These are phyloP conservation scores for Cladosporium halotolerans DNA, from an alignment of 2,329 filamentous ascomycete genomes.

Conservation along the genomic window DNA sequence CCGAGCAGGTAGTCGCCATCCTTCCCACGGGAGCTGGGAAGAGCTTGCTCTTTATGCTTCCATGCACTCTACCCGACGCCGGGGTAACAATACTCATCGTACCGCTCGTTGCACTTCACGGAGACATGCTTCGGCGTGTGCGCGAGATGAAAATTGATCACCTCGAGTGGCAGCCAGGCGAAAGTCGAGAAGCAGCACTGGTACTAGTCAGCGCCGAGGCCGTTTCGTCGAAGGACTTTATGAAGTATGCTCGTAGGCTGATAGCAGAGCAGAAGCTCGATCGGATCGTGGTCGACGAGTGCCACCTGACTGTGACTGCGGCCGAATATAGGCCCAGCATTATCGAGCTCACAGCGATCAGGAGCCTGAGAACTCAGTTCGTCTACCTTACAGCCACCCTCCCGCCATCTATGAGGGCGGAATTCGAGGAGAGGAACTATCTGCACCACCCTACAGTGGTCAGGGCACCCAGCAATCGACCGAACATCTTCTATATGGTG, in stretches of 20 bases:
- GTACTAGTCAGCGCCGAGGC: no score
- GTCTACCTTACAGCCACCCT: not conserved
- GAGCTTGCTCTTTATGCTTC: slow-evolving; percentile 17
- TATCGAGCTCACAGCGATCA: not conserved
- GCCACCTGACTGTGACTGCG: no score
- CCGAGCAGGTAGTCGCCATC: slow-evolving; percentile 12
- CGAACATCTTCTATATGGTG: slow-evolving; percentile 8
- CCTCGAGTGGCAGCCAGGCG: not conserved
- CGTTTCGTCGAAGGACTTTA: slow-evolving; percentile 14
- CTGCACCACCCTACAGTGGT: not conserved
- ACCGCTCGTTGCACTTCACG: slow-evolving; percentile 19
- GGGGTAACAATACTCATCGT: slow-evolving; percentile 20
- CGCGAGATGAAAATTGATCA: not conserved
- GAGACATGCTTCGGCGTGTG: slow-evolving; percentile 11
- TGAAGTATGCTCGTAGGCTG: slow-evolving; percentile 11
- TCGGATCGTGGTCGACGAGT: slow-evolving; percentile 2
- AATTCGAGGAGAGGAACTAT: no score
- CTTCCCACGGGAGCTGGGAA: slow-evolving; percentile 21
- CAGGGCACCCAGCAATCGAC: slow-evolving; percentile 1
- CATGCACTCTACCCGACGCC: slow-evolving; percentile 11
- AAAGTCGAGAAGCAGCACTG: not conserved
- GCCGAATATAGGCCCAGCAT: slow-evolving; percentile 2
- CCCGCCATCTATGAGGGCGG: no score
- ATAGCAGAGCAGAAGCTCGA: slow-evolving; percentile 11
- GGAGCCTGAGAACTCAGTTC: not conserved